A percentile compares a stretch with the other conserved stretches of the same genome.
These are phyloP conservation scores for Mallotus nudiflorus DNA, from an alignment of 345 rosid genomes.

Conservation along the genomic window DNA sequence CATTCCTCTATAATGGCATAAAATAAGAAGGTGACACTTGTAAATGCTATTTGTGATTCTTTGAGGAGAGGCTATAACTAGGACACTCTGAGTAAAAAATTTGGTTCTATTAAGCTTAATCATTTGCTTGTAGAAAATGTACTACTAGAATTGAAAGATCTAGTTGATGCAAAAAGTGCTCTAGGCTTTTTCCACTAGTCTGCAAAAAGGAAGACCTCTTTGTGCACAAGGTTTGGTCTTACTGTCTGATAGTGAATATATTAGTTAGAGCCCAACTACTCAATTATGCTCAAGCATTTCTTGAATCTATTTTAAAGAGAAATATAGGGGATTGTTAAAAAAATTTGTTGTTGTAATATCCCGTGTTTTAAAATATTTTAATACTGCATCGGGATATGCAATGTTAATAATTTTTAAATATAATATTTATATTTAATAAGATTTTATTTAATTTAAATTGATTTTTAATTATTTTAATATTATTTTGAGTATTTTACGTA, in stretches of 20 bases:
- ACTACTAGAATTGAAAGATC: constrained; percentile 63
- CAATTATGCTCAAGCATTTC: constrained; percentile 59
- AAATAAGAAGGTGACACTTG: constrained; percentile 1
- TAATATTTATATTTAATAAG: too few relatives aligned
- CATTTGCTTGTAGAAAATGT: constrained; percentile 42
- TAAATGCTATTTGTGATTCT: constrained; percentile 20
- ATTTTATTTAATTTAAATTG: too few relatives aligned
- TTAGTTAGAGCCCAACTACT: constrained; percentile 52
- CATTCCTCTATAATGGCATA: constrained; percentile 9
- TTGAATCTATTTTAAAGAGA: constrained; percentile 52
- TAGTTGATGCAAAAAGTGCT: constrained; percentile 59
- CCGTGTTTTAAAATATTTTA: too few relatives aligned
- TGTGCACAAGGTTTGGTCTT: constrained; percentile 48
- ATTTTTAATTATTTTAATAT: too few relatives aligned
- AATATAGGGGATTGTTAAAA: constrained; percentile 18
- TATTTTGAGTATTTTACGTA: too few relatives aligned
- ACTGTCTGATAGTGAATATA: constrained; percentile 55
- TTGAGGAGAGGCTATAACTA: constrained; percentile 40
- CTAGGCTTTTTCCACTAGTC: constrained; percentile 81
- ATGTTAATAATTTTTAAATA: too few relatives aligned
- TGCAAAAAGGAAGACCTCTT: constrained; percentile 36
- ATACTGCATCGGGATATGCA: too few relatives aligned
- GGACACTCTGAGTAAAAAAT: constrained; percentile 55
- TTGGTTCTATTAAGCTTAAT: constrained; percentile 36
- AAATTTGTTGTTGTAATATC: too few relatives aligned